Evolutionary conservation across 1,284 basidiomycete species (phyloP).

Genomic region (Ustilago nuda): DNA sequence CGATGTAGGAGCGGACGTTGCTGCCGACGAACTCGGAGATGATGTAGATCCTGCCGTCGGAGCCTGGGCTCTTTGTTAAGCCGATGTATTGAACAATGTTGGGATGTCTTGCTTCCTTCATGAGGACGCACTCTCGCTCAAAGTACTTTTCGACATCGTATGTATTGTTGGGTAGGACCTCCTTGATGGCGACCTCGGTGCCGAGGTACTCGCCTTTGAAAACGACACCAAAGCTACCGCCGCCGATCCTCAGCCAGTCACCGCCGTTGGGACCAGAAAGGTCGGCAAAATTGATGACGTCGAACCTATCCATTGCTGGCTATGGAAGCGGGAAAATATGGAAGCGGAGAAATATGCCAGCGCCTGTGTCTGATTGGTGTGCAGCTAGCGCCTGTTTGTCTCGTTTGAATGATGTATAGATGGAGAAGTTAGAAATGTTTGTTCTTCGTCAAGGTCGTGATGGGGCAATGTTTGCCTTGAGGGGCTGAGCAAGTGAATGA

Average conservation of each 20-base stretch:
- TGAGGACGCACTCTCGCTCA: slow-evolving; percentile 94
- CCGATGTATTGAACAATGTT: slow-evolving; percentile 96
- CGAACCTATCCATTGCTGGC: slow-evolving; percentile 60
- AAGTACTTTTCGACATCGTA: slow-evolving; percentile 97
- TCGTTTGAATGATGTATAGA: not conserved
- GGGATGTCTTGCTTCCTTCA: slow-evolving; percentile 91
- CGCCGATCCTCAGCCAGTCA: slow-evolving; percentile 62
- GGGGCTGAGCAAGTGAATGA: not conserved
- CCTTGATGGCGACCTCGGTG: slow-evolving; percentile 95
- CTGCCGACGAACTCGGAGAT: slow-evolving; percentile 65
- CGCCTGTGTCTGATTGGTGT: not conserved
- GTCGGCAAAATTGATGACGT: slow-evolving; percentile 65
- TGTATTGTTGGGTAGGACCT: slow-evolving; percentile 86
- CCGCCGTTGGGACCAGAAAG: slow-evolving; percentile 60
- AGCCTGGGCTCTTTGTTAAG: slow-evolving; percentile 84
- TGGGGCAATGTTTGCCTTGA: not conserved
- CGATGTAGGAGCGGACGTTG: slow-evolving; percentile 61
- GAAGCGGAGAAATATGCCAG: not conserved
- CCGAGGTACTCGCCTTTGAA: slow-evolving; percentile 85
- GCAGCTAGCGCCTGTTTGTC: not conserved
- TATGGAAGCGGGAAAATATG: not conserved
- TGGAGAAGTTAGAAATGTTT: not conserved
- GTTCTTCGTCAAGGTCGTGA: slow-evolving; percentile 13
- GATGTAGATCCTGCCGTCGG: slow-evolving; percentile 76
- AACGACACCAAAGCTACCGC: slow-evolving; percentile 65